Conservation (phyloP, 805 yeast genomes). For the Sungouiozyma intestinalis region DNA sequence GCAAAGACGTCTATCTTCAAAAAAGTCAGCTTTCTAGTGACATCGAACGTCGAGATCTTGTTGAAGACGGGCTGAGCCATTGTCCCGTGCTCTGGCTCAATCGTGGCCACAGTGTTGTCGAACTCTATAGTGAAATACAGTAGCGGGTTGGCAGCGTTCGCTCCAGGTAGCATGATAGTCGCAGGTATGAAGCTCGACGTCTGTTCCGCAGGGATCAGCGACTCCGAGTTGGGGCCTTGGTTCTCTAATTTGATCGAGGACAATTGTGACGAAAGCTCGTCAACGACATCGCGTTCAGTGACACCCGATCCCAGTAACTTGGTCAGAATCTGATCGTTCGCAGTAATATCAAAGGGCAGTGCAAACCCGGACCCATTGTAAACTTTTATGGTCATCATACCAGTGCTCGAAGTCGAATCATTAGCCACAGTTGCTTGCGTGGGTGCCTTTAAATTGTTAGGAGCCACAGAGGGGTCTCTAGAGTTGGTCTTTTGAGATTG, state of each 20-base stretch:
- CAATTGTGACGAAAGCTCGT: constrained; percentile 19
- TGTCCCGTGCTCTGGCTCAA: constrained; percentile 80
- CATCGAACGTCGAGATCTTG: constrained; percentile 85
- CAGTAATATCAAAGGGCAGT: constrained; percentile 61
- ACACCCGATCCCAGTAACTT: constrained; percentile 54
- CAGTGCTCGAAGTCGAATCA: constrained; percentile 30
- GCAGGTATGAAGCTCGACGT: constrained; percentile 38
- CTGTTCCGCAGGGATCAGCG: constrained; percentile 24
- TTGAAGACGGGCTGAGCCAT: constrained; percentile 74
- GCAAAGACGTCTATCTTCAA: constrained; percentile 72
- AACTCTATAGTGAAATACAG: constrained; percentile 84
- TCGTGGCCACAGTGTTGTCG: constrained; percentile 84
- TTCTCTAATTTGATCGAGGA: constrained; percentile 17
- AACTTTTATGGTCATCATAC: constrained; percentile 66
- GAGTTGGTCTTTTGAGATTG: constrained; percentile 2
- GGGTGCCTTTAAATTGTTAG: background rate
- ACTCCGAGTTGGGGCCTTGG: constrained; percentile 29
- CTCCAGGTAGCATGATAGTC: constrained; percentile 42
- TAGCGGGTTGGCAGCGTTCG: constrained; percentile 51
- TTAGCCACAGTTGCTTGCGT: constrained; percentile 5
- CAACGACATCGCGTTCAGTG: constrained; percentile 12
- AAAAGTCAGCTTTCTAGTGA: constrained; percentile 48
- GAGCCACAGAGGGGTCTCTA: constrained; percentile 5
- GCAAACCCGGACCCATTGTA: constrained; percentile 58
- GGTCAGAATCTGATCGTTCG: constrained; percentile 52